Evolutionary conservation across 495 filamentous ascomycete genomes (phyloP).

Genomic region (Neurospora sp.): DNA sequence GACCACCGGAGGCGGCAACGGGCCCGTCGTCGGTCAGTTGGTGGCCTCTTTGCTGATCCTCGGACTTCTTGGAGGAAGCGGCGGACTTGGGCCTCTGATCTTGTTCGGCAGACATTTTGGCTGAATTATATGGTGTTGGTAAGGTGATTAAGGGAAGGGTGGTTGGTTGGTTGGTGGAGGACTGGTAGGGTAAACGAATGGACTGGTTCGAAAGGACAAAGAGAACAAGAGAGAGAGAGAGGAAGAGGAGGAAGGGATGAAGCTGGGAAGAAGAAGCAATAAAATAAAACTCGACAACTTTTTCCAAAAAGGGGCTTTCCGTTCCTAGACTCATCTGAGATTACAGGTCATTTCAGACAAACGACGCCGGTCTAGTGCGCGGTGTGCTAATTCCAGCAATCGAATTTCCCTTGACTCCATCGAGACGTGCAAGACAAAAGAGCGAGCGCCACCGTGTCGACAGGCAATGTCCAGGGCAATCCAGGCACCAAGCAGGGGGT

Average conservation of each 20-base stretch:
- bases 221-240: background rate
- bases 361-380: background rate
- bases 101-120: background rate
- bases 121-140: background rate
- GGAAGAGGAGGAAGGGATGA: background rate
- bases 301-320: background rate
- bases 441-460: background rate
- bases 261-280: background rate
- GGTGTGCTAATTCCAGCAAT: background rate
- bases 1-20: background rate
- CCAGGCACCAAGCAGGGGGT: background rate
- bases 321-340: background rate
- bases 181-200: background rate
- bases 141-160: background rate
- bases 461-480: background rate
- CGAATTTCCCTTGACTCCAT: background rate
- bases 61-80: background rate
- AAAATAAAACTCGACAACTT: background rate
- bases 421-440: background rate
- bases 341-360: background rate
- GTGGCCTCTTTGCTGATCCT: background rate
- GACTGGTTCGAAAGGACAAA: background rate
- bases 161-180: background rate
- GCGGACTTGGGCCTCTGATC: background rate
- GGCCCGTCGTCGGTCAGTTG: background rate